Conservation (phyloP, 805 yeast species). For the Schizosaccharomyces cryophilus region DNA sequence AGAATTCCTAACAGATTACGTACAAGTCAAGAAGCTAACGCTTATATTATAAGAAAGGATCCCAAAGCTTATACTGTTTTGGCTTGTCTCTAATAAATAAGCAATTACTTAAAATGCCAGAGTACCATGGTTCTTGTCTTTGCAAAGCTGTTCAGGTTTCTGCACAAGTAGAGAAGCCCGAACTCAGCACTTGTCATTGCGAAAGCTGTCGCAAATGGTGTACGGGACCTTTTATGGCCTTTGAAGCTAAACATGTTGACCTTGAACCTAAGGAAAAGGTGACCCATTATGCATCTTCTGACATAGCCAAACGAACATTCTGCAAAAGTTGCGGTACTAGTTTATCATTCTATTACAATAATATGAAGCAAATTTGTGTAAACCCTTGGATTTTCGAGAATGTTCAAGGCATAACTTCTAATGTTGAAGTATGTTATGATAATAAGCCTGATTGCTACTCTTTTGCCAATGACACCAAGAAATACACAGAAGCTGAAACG, state of each 20-base stretch:
- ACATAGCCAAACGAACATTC: neutral
- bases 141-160: neutral
- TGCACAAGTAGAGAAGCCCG: neutral
- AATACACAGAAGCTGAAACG: neutral
- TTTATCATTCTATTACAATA: neutral
- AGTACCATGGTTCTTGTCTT: neutral
- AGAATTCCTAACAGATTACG: too few relatives aligned
- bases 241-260: neutral
- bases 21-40: neutral
- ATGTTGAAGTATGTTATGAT: neutral
- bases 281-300: neutral
- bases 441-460: neutral
- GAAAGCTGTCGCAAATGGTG: neutral
- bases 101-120: neutral
- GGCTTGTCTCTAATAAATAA: neutral
- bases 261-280: neutral
- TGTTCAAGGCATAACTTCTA: neutral
- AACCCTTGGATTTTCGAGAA: neutral
- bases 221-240: neutral
- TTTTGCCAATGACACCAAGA: neutral
- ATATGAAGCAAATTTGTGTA: neutral
- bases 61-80: neutral
- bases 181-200: neutral
- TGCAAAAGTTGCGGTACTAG: neutral
- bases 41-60: neutral